Evolutionary conservation across 768 basidiomycete genomes (phyloP), one percentile per base, ranked within the genome.

Genomic region (Lactarius psammicola): DNA sequence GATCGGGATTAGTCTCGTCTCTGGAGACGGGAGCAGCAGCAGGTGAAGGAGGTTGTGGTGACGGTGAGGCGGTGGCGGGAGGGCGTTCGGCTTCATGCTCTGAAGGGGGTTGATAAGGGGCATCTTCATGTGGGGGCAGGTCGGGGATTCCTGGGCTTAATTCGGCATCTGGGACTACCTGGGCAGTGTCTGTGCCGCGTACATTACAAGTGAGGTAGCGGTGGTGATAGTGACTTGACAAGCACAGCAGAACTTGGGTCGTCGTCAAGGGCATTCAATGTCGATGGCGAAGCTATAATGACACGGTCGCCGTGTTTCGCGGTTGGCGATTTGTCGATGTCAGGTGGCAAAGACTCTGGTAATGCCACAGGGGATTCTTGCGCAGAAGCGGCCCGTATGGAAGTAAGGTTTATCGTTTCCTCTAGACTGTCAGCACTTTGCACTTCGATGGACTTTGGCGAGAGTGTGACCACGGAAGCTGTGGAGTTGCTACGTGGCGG

Each of bases 1-100:
- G 60, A 38, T 57, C 55, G 28, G 8, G 30, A 51, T 9, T 40
- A 2, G 33, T 40, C 5, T 28, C 44, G 49, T 61, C 46, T 59
- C 34, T 28, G 23, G 31, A 46, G 51, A 31, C 17, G 38, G 28
- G 46, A 26, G 33, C 26, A 26, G 33, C 26, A 26, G 18, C 18
- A 58, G 65, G 65, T 15, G 61, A 58, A 54, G 42, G 13, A 34
- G 49, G 31, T 11, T 26, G 61, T 60, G 51, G 57, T 46, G 65
- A 54, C 33, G 57, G 57, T 38, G 61, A 55, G 26, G 56, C 49
- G 9, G 56, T 44, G 34, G 61, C 28, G 4, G 61, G 56, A 18
- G 51, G 51, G 8, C 13, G 49, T 33, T 33, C 23, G 20, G 57
- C 20, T 23, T 55, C 57, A 38, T 42, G 61, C 18, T 55, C 57